phyloP scores from a whole-genome alignment of 371 early-diverging fungal genomes.

The Dinochytrium kinnereticum region DNA sequence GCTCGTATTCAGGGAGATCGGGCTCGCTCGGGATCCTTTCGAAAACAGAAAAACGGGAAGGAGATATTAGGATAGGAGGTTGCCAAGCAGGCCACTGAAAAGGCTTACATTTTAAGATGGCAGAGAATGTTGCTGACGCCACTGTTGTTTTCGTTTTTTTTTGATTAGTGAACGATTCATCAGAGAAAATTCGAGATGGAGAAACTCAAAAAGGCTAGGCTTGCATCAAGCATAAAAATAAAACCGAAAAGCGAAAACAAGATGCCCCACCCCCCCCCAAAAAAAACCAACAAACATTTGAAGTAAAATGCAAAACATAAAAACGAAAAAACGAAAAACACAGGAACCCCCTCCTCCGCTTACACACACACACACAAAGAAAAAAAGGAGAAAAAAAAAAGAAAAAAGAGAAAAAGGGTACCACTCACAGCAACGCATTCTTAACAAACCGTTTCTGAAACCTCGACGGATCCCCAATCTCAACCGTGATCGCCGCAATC shows the following conservation, averaged over 20 bases:
- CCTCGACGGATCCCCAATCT: conserved; percentile 78
- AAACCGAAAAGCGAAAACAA: not conserved
- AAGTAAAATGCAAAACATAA: too few species aligned
- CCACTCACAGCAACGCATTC: conserved; percentile 54
- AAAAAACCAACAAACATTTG: not conserved
- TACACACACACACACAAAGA: not conserved
- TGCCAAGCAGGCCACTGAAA: not conserved
- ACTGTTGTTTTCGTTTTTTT: not conserved
- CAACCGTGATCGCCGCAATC: conserved; percentile 44
- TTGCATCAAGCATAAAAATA: too few species aligned
- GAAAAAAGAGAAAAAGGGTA: not conserved
- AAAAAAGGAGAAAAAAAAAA: too few species aligned
- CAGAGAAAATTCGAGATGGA: too few species aligned
- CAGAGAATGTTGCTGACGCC: conserved; percentile 71
- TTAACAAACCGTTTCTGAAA: conserved; percentile 77
- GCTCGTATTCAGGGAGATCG: conserved; percentile 56
- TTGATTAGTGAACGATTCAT: too few species aligned
- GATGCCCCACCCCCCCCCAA: not conserved
- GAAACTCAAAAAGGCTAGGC: too few species aligned
- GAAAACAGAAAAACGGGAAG: too few species aligned
- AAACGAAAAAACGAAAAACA: too few species aligned
- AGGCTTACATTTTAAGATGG: conserved; percentile 58
- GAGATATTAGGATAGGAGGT: not conserved
- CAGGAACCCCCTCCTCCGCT: too few species aligned
- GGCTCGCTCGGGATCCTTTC: conserved; percentile 55